phyloP scores from a whole-genome alignment of 2,329 filamentous ascomycete species.

The Cercospora sesami region DNA sequence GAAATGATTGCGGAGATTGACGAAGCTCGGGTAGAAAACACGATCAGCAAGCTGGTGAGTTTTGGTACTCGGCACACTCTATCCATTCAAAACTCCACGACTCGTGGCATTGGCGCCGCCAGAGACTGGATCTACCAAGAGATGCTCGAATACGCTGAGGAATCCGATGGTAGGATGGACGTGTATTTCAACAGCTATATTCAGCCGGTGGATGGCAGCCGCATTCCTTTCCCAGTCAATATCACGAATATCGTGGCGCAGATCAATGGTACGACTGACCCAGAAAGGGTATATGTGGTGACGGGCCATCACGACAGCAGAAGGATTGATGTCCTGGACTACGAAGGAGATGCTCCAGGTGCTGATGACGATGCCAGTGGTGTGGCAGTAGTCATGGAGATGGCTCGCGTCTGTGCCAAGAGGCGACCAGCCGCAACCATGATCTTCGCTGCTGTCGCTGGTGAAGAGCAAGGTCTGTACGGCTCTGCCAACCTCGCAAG shows the following conservation, averaged over 20 bases:
- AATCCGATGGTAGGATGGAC: conserved; percentile 52
- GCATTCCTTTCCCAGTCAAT: conserved; percentile 54
- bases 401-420: conserved; percentile 55
- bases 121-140: conserved; percentile 58
- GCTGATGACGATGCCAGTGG: conserved; percentile 61
- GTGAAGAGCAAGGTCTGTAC: conserved; percentile 59
- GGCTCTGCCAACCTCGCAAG: conserved; percentile 56
- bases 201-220: conserved; percentile 47
- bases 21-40: conserved; percentile 51
- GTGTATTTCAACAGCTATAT: conserved; percentile 55
- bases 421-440: conserved; percentile 53
- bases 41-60: conserved; percentile 55
- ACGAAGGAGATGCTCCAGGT: conserved; percentile 55
- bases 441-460: conserved; percentile 58
- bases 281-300: conserved; percentile 54
- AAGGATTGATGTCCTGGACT: conserved; percentile 54
- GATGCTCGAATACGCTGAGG: conserved; percentile 51
- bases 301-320: conserved; percentile 59
- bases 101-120: conserved; percentile 57
- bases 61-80: conserved; percentile 61
- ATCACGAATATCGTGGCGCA: conserved; percentile 58
- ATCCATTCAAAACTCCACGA: conserved; percentile 53
- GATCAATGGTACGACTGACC: conserved; percentile 52
- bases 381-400: conserved; percentile 57
- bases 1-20: conserved; percentile 44